Conservation (phyloP, 257 asterid genomes). For the Craterostigma plantagineum region DNA sequence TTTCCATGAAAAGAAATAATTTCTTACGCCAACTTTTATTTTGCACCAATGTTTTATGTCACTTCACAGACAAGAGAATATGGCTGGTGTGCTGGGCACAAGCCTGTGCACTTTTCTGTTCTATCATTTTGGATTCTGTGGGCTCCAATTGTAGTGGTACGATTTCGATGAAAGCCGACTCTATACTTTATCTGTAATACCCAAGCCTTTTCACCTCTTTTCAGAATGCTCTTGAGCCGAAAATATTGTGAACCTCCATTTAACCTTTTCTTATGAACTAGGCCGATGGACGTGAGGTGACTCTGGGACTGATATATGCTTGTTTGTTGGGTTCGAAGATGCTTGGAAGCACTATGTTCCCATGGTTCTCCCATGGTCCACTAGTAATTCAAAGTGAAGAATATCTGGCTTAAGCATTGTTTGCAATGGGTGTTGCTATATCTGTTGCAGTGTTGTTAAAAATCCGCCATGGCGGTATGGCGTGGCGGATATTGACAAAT, state of each 20-base stretch:
- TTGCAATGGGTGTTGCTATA: conserved; percentile 44
- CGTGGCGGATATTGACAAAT: no score
- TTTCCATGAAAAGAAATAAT: background rate
- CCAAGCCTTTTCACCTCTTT: no score
- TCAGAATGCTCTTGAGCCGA: background rate
- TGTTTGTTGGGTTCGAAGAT: conserved; percentile 80
- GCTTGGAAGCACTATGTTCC: conserved; percentile 83
- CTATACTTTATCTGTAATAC: background rate
- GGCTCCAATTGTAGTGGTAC: conserved; percentile 53
- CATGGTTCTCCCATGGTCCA: conserved; percentile 51
- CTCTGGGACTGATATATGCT: conserved; percentile 73
- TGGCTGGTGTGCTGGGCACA: conserved; percentile 52
- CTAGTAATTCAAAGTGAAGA: conserved; percentile 56
- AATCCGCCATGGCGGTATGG: no score
- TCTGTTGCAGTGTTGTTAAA: no score
- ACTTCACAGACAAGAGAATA: conserved; percentile 38
- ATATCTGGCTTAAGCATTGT: conserved; percentile 32
- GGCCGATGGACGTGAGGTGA: conserved; percentile 94
- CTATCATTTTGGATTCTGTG: conserved; percentile 56
- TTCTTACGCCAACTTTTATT: background rate
- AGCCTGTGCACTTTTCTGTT: conserved; percentile 35
- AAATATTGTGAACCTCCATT: background rate
- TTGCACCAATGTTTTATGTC: background rate
- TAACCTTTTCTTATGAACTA: conserved; percentile 15
- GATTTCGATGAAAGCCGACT: conserved; percentile 4